Conservation (phyloP, 2,329 filamentous ascomycete species). For the Didymella keratinophila region DNA sequence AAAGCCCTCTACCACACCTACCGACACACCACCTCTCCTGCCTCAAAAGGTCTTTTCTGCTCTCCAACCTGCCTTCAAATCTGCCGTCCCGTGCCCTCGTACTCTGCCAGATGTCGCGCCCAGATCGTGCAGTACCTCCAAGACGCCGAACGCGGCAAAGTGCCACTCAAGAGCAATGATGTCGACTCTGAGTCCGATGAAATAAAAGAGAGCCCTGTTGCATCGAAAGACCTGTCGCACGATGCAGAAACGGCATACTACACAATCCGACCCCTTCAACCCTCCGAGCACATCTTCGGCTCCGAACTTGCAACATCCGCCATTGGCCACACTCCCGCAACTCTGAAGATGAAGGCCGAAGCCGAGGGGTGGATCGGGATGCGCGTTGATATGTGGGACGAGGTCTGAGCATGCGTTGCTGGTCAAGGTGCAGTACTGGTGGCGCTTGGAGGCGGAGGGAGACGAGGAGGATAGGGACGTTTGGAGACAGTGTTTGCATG, state of each 20-base stretch:
- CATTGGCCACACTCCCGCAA: neutral
- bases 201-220: neutral
- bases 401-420: neutral
- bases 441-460: neutral
- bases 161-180: no score
- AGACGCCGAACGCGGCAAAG: neutral
- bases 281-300: neutral
- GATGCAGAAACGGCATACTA: neutral
- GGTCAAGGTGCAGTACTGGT: conserved; percentile 1
- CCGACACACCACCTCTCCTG: neutral
- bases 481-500: conserved; percentile 2
- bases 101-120: neutral
- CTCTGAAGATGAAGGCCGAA: neutral
- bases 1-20: neutral
- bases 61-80: neutral
- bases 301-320: neutral
- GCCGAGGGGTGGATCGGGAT: neutral
- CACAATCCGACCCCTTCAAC: neutral
- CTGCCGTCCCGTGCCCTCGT: neutral
- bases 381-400: conserved; percentile 1
- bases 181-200: no score
- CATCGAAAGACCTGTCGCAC: no score
- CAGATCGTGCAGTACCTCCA: neutral
- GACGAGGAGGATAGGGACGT: neutral
- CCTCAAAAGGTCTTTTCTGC: neutral